These are phyloP conservation scores for Trichoderma brevicompactum DNA, from an alignment of 2,329 filamentous ascomycete genomes.

Conservation along the genomic window DNA sequence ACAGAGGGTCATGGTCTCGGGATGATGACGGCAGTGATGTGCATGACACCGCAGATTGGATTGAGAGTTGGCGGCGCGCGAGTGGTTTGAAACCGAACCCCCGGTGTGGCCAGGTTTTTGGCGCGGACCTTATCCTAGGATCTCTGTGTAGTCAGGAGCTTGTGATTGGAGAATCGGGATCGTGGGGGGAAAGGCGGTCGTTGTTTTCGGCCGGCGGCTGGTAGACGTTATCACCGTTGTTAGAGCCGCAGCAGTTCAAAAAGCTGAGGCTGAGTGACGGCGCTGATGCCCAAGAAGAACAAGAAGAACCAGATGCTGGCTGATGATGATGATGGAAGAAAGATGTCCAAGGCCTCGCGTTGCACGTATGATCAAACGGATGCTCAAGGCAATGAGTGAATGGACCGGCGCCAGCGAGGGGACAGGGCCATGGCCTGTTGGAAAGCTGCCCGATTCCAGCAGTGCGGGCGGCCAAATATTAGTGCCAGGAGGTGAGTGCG, in stretches of 20 bases:
- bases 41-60: constrained; percentile 24
- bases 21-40: constrained; percentile 27
- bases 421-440: constrained; percentile 23
- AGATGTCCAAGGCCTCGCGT: background rate
- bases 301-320: background rate
- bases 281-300: background rate
- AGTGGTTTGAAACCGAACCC: constrained; percentile 29
- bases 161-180: constrained; percentile 31
- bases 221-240: background rate
- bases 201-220: constrained; percentile 24
- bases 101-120: constrained; percentile 28
- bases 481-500: constrained; percentile 13
- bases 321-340: background rate
- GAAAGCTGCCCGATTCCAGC: constrained; percentile 21
- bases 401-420: constrained; percentile 9
- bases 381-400: background rate
- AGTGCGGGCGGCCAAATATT: constrained; percentile 17
- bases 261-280: background rate
- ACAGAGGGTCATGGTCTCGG: constrained; percentile 25
- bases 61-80: constrained; percentile 26
- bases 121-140: constrained; percentile 26
- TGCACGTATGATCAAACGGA: background rate
- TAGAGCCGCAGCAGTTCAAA: background rate
- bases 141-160: constrained; percentile 25
- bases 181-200: constrained; percentile 21